Base-by-base conservation (phyloP, 805 yeast genomes). In the Wickerhamiella nectarea region DNA sequence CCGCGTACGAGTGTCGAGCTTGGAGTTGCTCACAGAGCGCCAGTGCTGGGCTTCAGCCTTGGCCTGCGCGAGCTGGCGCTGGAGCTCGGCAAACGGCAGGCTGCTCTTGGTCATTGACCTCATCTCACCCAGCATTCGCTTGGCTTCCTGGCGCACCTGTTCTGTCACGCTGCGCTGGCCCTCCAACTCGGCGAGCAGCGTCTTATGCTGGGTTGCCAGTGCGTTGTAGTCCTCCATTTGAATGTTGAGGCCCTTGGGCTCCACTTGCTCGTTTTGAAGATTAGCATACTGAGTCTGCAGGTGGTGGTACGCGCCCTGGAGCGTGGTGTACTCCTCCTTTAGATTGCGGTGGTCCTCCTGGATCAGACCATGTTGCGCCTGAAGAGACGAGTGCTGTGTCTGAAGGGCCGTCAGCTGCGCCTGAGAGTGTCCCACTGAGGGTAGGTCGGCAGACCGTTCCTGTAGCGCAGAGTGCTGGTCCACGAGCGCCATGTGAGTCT, bases 61-160 rank as follows among this genome's bases (percentile, higher is more conserved):
- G 17, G 62, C 50, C 8, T 41, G 40, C 28, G 56, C 57, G 4
- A 60, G 48, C 20, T 59, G 51, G 6, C 20, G 24, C 22, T 38
- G 35, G 8, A 44, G 33, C 14, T 34, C 34, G 6, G 18, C 18
- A 17, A 44, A 4, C 19, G 53, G 47, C 34, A 52, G 49, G 40
- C 48, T 43, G 15, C 40, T 38, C 28, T 42, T 21, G 6, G 67
- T 57, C 26, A 64, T 55, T 1, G 52, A 47, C n/a, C 64, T 55
- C 68, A 65, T 62, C 38, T 66, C 68, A 6, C 46, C 50, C 15
- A 65, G 48, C 38, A 62, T 58, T 19, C 42, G 52, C 7, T 57
- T 49, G 1, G 69, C 66, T 46, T 65, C 68, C 6, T 51, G 41
- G 12, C 65, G 56, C 11, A 65, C 65, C 45, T 59, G 60, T 22